Evolutionary conservation across 306 rosid genomes (phyloP).

Genomic region (Cyclanthera cordifolia): DNA sequence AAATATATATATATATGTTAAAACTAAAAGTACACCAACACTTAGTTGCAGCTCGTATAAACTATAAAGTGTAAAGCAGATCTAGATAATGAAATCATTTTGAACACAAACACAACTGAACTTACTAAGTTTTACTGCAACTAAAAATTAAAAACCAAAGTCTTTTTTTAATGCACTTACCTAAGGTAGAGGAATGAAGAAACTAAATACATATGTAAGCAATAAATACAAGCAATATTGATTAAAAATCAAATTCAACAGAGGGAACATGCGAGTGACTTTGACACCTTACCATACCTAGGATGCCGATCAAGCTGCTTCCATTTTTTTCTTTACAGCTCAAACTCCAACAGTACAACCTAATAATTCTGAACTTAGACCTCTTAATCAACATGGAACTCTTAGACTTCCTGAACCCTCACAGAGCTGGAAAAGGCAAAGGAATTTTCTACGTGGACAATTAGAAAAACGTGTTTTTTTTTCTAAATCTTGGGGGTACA

Average conservation of each 20-base stretch:
- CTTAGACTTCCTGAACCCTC: not conserved
- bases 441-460: not conserved
- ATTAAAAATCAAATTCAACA: not conserved
- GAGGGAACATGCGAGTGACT: not conserved
- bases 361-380: not conserved
- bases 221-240: too few relatives aligned
- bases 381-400: not conserved
- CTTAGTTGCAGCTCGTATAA: not conserved
- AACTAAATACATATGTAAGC: too few relatives aligned
- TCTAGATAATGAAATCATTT: not conserved
- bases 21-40: too few relatives aligned
- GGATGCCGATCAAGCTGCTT: not conserved
- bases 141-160: not conserved
- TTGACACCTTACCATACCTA: not conserved
- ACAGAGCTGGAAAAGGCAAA: not conserved
- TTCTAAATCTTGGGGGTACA: too few relatives aligned
- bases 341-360: not conserved
- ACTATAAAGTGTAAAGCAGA: not conserved
- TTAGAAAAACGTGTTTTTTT: too few relatives aligned
- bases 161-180: too few relatives aligned
- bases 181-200: too few relatives aligned
- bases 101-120: not conserved
- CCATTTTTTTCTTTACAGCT: conserved; percentile 1
- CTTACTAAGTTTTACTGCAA: not conserved
- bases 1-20: too few relatives aligned